These are phyloP conservation scores for Xylaria sp. DNA, from an alignment of 2,329 filamentous ascomycete species.

Conservation along the genomic window DNA sequence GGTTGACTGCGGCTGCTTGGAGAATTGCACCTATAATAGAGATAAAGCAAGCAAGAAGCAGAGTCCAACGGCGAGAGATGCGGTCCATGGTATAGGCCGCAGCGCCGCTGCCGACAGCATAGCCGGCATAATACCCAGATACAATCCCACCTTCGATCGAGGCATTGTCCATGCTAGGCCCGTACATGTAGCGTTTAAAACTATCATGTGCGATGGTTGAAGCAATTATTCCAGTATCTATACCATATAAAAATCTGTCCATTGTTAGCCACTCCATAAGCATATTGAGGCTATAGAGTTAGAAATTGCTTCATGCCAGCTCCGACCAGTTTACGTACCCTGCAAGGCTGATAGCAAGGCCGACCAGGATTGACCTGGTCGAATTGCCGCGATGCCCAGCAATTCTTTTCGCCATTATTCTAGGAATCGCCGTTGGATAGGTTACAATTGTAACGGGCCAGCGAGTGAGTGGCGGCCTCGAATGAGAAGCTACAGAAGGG, in stretches of 20 bases:
- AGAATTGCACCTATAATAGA: conserved; percentile 46
- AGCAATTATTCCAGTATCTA: conserved; percentile 36
- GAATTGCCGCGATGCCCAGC: conserved; percentile 32
- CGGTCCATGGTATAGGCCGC: conserved; percentile 29
- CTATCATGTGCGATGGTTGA: conserved; percentile 37
- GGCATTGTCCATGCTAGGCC: conserved; percentile 23
- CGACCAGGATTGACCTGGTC: conserved; percentile 26
- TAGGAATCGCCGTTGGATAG: neutral
- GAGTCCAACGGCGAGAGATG: conserved; percentile 25
- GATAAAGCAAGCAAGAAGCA: conserved; percentile 26
- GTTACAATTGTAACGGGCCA: neutral
- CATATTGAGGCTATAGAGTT: neutral
- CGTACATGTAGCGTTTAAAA: conserved; percentile 38
- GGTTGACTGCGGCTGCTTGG: conserved; percentile 42
- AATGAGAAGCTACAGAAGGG: neutral
- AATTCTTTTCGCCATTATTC: conserved; percentile 22
- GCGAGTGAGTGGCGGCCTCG: conserved; percentile 1
- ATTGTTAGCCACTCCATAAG: conserved; percentile 1
- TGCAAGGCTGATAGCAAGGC: conserved; percentile 29
- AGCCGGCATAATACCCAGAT: conserved; percentile 35
- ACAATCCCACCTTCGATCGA: conserved; percentile 31
- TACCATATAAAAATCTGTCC: conserved; percentile 31
- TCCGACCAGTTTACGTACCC: conserved; percentile 17
- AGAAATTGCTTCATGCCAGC: neutral
- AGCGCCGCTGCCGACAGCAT: conserved; percentile 30